A percentile compares a stretch with the other conserved stretches of the same genome.
Evolutionary conservation across 2,329 filamentous ascomycete species (phyloP).

Genomic region (Fusarium equiseti): DNA sequence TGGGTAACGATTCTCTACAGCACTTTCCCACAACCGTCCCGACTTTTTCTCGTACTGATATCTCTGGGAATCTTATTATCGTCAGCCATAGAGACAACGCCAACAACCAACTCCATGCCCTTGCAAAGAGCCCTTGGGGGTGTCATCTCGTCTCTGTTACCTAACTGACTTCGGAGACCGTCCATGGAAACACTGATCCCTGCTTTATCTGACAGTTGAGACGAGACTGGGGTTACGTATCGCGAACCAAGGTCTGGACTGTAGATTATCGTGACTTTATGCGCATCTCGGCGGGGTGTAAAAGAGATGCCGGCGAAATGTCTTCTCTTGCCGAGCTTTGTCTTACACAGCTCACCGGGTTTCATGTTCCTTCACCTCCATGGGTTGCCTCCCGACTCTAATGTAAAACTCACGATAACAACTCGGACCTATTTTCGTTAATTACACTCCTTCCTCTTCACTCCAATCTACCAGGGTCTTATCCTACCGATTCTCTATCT

Average conservation of each 20-base stretch:
- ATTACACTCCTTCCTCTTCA: neutral
- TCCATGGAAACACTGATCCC: slow-evolving; percentile 20
- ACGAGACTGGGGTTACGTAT: slow-evolving; percentile 24
- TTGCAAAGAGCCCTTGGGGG: neutral
- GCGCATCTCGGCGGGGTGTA: slow-evolving; percentile 11
- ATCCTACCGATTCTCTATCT: slow-evolving; percentile 4
- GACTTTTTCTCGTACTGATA: slow-evolving; percentile 46
- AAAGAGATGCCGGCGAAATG: slow-evolving; percentile 23
- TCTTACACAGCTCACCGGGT: slow-evolving; percentile 29
- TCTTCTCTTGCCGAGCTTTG: slow-evolving; percentile 22
- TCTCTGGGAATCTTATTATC: neutral
- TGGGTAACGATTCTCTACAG: slow-evolving; percentile 15
- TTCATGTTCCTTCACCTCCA: slow-evolving; percentile 8
- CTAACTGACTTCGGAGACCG: slow-evolving; percentile 30
- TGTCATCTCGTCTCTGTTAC: slow-evolving; percentile 20
- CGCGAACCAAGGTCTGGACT: slow-evolving; percentile 14
- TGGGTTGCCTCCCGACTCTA: slow-evolving; percentile 39
- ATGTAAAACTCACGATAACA: slow-evolving; percentile 43
- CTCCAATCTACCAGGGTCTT: slow-evolving; percentile 9
- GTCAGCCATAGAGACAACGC: slow-evolving; percentile 6
- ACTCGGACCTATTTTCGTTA: slow-evolving; percentile 37
- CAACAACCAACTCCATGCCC: neutral
- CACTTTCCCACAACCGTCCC: slow-evolving; percentile 30
- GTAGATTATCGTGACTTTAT: slow-evolving; percentile 33
- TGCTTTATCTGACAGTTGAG: slow-evolving; percentile 28